phyloP scores from a whole-genome alignment of 495 filamentous ascomycete genomes.

The Penicillium diatomitis region DNA sequence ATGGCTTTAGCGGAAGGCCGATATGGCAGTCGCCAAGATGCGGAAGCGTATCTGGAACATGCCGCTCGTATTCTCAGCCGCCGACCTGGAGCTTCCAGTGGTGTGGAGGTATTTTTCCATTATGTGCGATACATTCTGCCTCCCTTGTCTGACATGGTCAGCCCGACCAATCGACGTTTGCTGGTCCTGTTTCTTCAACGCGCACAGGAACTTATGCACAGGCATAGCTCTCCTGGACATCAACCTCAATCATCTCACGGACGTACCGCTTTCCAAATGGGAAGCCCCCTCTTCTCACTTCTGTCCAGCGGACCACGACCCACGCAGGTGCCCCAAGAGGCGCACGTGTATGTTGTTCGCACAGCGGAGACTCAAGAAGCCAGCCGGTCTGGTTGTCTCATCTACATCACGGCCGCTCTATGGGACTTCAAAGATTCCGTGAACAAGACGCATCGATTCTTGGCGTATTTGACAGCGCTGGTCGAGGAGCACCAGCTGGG shows the following conservation, averaged over 20 bases:
- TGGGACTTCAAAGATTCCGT: slow-evolving; percentile 30
- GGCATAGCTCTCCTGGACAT: slow-evolving; percentile 22
- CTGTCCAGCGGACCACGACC: slow-evolving; percentile 39
- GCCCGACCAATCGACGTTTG: slow-evolving; percentile 18
- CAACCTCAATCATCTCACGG: slow-evolving; percentile 23
- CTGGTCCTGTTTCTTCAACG: slow-evolving; percentile 30
- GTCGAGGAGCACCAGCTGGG: slow-evolving; percentile 28
- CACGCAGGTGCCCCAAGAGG: slow-evolving; percentile 29
- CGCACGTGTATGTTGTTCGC: slow-evolving; percentile 32
- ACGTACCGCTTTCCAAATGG: slow-evolving; percentile 28
- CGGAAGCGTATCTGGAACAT: slow-evolving; percentile 19
- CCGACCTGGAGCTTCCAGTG: slow-evolving; percentile 14
- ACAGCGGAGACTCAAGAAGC: slow-evolving; percentile 29
- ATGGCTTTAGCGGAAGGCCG: slow-evolving; percentile 37
- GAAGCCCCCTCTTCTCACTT: slow-evolving; percentile 31
- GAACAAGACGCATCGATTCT: slow-evolving; percentile 27
- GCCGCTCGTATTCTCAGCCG: slow-evolving; percentile 27
- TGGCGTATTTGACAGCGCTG: slow-evolving; percentile 17
- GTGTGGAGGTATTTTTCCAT: slow-evolving; percentile 28
- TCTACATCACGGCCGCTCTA: slow-evolving; percentile 32
- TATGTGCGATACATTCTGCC: slow-evolving; percentile 29
- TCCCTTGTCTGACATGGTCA: slow-evolving; percentile 3
- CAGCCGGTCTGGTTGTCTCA: slow-evolving; percentile 31
- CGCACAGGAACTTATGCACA: slow-evolving; percentile 28
- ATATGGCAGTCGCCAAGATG: slow-evolving; percentile 25